Conservation (phyloP, 2,329 filamentous ascomycete species). For the Trichoderma gracile region DNA sequence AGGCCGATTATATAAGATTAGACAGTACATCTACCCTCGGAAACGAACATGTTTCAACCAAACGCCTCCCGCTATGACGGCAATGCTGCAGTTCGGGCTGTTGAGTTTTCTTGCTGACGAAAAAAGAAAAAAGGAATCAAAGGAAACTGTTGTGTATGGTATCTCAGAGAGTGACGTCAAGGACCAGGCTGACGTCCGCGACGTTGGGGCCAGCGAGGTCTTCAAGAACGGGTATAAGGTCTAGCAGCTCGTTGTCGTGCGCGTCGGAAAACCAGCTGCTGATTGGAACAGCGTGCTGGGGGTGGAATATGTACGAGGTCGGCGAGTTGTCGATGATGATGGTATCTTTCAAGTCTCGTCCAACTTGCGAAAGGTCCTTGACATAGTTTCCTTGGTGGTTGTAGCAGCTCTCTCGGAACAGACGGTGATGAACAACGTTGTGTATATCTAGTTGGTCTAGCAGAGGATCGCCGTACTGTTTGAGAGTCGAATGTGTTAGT, state of each 20-base stretch:
- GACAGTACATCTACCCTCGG: slow-evolving; percentile 54
- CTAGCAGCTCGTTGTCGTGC: slow-evolving; percentile 96
- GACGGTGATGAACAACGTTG: slow-evolving; percentile 88
- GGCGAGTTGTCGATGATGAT: slow-evolving; percentile 99
- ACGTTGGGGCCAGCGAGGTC: slow-evolving; percentile 88
- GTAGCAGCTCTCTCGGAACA: slow-evolving; percentile 98
- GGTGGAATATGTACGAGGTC: slow-evolving; percentile 99
- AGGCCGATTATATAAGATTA: slow-evolving; percentile 52
- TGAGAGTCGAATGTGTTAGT: neutral
- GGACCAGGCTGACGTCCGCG: slow-evolving; percentile 92
- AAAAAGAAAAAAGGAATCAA: slow-evolving; percentile 32
- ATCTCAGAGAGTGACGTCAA: slow-evolving; percentile 79
- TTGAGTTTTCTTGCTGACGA: slow-evolving; percentile 38
- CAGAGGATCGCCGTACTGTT: slow-evolving; percentile 89
- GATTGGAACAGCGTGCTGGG: slow-evolving; percentile 97
- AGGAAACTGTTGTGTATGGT: slow-evolving; percentile 34
- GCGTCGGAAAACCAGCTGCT: slow-evolving; percentile 99
- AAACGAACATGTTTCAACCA: slow-evolving; percentile 49
- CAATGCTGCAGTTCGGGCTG: slow-evolving; percentile 42
- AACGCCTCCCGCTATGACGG: slow-evolving; percentile 59
- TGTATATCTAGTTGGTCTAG: slow-evolving; percentile 97
- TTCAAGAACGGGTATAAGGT: slow-evolving; percentile 96
- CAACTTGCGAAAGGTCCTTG: slow-evolving; percentile 97
- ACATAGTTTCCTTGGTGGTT: slow-evolving; percentile 99
- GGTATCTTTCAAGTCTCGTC: slow-evolving; percentile 91